Evolutionary conservation across 1,284 basidiomycete genomes (phyloP), one percentile per base, ranked within the genome.

Genomic region (Ceratobasidium papillatum): DNA sequence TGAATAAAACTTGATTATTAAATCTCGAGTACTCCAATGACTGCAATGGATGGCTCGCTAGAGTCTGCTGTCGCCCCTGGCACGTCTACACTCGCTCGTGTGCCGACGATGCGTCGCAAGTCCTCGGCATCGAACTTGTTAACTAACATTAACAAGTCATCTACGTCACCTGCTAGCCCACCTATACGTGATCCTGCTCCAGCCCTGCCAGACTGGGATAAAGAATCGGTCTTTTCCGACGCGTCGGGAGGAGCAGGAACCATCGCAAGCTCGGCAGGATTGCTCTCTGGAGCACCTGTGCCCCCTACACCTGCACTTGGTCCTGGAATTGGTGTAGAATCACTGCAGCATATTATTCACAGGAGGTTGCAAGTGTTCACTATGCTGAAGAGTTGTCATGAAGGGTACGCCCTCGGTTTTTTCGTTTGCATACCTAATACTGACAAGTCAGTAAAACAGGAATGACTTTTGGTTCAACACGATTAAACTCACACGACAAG

Each of bases 351-450:
- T 79, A 82, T 93, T 64, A 87, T 94, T 9, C 89, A 92, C 83
- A 95, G 94, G 84, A 85, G 94, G 75, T 91, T 95, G 76, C 87
- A 93, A 79, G 94, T 93, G 4, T 84, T 95, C 79, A 93, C 91
- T 0, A 95, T 95, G 81, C 84, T 95, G 80, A 88, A 92, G 76
- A 92, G 89, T 79, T 91, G 93, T 25, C 91, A 94, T 78, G 91
- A 94, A 83, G 94, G 94, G 89, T 94, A 79, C 78, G 90, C 85
- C 22, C 47, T 34, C 32, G 41, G 49, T 38, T 7, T n/a, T 3
- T 3, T 3, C 1, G 19, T 36, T 17, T 41, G 3, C 19, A 12
- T 27, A 56, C 4, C 17, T 1, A 30, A 9, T 25, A 49, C 32
- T 49, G 19, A 51, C 30, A 45, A 41, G 30, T 34, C 30, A 19